phyloP scores from a whole-genome alignment of 495 filamentous ascomycete species.

The Viridothelium virens region DNA sequence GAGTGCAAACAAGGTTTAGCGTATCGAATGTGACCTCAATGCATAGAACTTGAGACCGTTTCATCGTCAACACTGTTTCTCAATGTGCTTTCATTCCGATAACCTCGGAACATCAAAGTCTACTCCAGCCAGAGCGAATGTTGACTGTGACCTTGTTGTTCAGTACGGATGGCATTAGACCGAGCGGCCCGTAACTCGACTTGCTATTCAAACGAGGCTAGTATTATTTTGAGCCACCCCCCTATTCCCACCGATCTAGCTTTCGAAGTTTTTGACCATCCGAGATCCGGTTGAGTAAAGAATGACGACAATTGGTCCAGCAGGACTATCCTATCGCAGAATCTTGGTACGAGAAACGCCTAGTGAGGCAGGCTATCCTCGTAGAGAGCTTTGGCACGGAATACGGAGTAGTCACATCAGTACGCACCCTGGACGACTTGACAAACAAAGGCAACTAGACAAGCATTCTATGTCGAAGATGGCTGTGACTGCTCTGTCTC shows the following conservation, averaged over 20 bases:
- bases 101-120: background rate
- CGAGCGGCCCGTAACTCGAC: background rate
- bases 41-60: slow-evolving; percentile 5
- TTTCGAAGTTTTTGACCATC: background rate
- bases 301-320: background rate
- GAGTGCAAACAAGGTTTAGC: background rate
- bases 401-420: no score
- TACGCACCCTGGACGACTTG: no score
- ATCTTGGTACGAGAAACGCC: background rate
- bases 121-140: background rate
- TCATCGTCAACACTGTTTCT: slow-evolving; percentile 12
- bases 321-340: background rate
- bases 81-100: background rate
- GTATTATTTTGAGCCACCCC: background rate
- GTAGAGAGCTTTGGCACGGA: no score
- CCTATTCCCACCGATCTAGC: background rate
- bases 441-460: no score
- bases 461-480: no score
- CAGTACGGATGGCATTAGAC: background rate
- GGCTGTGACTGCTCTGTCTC: no score
- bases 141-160: background rate
- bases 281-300: background rate
- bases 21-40: background rate
- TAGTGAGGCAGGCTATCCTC: background rate
- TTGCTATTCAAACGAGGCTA: background rate